Evolutionary conservation across 805 yeast species (phyloP), one percentile per base, ranked within the genome.

Genomic region (Zygotorulaspora florentina): DNA sequence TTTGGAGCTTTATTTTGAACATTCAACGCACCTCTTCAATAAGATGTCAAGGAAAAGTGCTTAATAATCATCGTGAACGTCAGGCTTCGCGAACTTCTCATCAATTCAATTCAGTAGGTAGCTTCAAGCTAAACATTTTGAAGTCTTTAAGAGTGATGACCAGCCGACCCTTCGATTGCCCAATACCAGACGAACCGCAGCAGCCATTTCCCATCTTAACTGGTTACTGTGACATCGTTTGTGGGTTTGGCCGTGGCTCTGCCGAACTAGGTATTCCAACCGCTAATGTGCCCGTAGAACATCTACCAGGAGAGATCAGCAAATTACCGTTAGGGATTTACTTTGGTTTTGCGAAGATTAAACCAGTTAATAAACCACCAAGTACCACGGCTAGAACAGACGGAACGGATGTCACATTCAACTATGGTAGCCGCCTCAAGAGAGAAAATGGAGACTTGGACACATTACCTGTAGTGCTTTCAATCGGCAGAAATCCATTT

Each of bases 161-260:
- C 25, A 28, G 47, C 10, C 46, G 66, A 53, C 43, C 48, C 13
- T 48, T 53, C 25, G 67, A 65, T 42, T 51, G 43, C 3, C 53
- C 61, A 1, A 62, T 66, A n/a, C 77, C 80, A 6, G 65, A 68
- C 2, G 56, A 66, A 0, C 80, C 80, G 2, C 40, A 45, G 8
- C 50, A 69, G 0, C 78, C 80, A 7, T 71, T 57, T 29, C 90
- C 90, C 0, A 70, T 75, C 0, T 64, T 73, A 3, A 67, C 73
- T 3, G 66, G 62, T 12, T 62, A 66, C 39, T 68, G 82, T 11
- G 69, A 70, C 25, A 74, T 86, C 23, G 73, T 82, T 15, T 74
- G 90, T 26, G 99, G 99, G 0, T 93, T 87, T 67, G 99, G 99
- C 5, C 76, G 99, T 44, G 99, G 99, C 0, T 87, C 97, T 0